These are phyloP conservation scores for Mrakia frigida DNA, from an alignment of 768 basidiomycete genomes.

Conservation along the genomic window DNA sequence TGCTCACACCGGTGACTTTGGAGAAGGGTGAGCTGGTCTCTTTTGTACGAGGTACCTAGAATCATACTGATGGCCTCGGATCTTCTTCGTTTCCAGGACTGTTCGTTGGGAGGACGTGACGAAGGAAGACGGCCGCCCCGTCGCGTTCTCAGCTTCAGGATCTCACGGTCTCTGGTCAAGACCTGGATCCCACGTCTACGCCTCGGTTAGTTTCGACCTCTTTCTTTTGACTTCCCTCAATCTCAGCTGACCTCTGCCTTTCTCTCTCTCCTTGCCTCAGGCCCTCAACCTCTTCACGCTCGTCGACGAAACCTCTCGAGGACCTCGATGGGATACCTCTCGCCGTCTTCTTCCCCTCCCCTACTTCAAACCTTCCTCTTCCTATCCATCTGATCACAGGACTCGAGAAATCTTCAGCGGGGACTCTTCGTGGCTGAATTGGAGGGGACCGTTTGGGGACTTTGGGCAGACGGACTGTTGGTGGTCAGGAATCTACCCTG, in stretches of 20 bases:
- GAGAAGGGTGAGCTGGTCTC: neutral
- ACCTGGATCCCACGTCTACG: slow-evolving; percentile 3
- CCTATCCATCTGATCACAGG: neutral
- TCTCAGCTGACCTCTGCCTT: neutral
- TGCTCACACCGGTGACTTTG: slow-evolving; percentile 1
- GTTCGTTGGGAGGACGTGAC: slow-evolving; percentile 14
- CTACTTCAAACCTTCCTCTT: neutral
- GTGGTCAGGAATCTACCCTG: neutral
- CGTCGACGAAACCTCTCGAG: slow-evolving; percentile 6
- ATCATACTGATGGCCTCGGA: neutral
- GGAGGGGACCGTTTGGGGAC: slow-evolving; percentile 3
- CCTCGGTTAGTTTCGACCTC: neutral
- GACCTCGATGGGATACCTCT: slow-evolving; percentile 20
- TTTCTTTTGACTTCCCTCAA: neutral
- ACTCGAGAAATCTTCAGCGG: neutral
- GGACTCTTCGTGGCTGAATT: slow-evolving; percentile 2
- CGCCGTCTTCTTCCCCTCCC: neutral
- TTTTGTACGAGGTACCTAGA: too few relatives aligned
- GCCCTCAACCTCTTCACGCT: slow-evolving; percentile 13
- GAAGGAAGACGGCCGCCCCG: slow-evolving; percentile 15
- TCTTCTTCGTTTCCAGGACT: neutral
- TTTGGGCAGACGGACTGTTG: neutral
- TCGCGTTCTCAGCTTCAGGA: slow-evolving; percentile 11
- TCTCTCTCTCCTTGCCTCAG: neutral
- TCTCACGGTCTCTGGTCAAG: slow-evolving; percentile 18